Conservation (phyloP, 164 flowering plant species). For the Chimonanthus salicifolius region DNA sequence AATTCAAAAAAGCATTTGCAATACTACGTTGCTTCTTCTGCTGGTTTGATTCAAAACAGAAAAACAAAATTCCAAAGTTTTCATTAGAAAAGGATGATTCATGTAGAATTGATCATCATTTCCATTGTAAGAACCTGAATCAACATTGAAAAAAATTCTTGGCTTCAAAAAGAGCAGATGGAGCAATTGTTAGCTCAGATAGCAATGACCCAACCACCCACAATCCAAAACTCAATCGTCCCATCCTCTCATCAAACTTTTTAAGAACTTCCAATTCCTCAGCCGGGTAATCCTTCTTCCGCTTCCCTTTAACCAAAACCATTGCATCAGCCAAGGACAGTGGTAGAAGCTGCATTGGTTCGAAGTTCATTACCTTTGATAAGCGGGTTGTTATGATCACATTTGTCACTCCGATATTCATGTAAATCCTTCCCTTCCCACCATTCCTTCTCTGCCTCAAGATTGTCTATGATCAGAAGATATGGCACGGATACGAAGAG, state of each 20-base stretch:
- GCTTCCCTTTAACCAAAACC: constrained; percentile 52
- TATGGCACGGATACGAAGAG: constrained; percentile 78
- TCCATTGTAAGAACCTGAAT: constrained; percentile 20
- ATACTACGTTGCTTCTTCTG: constrained; percentile 43
- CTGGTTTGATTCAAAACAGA: constrained; percentile 46
- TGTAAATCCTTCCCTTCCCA: constrained; percentile 84
- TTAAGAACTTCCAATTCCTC: constrained; percentile 50
- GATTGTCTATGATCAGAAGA: constrained; percentile 73
- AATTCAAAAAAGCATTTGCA: constrained; percentile 49
- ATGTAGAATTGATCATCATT: constrained; percentile 56
- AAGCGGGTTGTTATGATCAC: constrained; percentile 73
- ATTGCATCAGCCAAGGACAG: constrained; percentile 57
- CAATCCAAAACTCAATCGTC: constrained; percentile 62
- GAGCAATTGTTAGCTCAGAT: constrained; percentile 62
- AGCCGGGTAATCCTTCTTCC: constrained; percentile 54
- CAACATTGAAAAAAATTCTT: constrained; percentile 36
- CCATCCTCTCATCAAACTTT: constrained; percentile 57
- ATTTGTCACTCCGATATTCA: constrained; percentile 79
- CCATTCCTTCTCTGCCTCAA: constrained; percentile 82
- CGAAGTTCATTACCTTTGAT: constrained; percentile 63
- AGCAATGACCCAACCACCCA: constrained; percentile 64
- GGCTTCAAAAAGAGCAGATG: constrained; percentile 64
- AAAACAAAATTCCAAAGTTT: constrained; percentile 42
- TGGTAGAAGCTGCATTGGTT: constrained; percentile 48
- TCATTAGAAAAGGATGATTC: constrained; percentile 60